A percentile compares a stretch with the other conserved stretches of the same genome.
Evolutionary conservation across 495 filamentous ascomycete species (phyloP).

Genomic region (Neurospora intermedia): DNA sequence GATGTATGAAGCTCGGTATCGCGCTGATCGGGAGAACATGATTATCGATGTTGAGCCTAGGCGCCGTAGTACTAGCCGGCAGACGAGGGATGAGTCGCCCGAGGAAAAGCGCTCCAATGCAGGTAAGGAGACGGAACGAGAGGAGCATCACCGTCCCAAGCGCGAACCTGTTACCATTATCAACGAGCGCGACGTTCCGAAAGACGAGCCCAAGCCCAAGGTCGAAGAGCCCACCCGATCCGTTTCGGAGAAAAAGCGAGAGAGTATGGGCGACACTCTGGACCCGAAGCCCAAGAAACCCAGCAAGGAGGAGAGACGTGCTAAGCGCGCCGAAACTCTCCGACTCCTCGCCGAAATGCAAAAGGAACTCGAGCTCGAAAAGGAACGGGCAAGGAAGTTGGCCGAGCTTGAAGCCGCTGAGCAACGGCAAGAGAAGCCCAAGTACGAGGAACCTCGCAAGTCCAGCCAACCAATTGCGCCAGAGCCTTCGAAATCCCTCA

Average conservation of each 20-base stretch:
- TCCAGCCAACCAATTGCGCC: background rate
- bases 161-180: conserved; percentile 13
- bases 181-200: conserved; percentile 24
- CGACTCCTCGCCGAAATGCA: conserved; percentile 20
- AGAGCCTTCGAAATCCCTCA: background rate
- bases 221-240: background rate
- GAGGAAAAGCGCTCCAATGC: conserved; percentile 12
- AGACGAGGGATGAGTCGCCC: conserved; percentile 8
- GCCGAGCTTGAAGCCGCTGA: conserved; percentile 6
- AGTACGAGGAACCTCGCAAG: background rate
- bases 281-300: conserved; percentile 8
- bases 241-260: conserved; percentile 10
- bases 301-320: conserved; percentile 15
- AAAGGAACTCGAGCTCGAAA: conserved; percentile 17
- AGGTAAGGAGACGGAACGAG: conserved; percentile 15
- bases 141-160: conserved; percentile 11
- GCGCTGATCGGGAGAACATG: conserved; percentile 9
- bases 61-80: background rate
- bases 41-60: conserved; percentile 1
- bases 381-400: conserved; percentile 10
- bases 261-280: conserved; percentile 5
- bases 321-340: conserved; percentile 14
- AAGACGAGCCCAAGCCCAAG: conserved; percentile 12
- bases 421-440: background rate
- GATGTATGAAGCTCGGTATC: conserved; percentile 12